A percentile compares a stretch with the other conserved stretches of the same genome.
phyloP scores from a whole-genome alignment of 2,329 filamentous ascomycete genomes.

The Stemphylium lycopersici region DNA sequence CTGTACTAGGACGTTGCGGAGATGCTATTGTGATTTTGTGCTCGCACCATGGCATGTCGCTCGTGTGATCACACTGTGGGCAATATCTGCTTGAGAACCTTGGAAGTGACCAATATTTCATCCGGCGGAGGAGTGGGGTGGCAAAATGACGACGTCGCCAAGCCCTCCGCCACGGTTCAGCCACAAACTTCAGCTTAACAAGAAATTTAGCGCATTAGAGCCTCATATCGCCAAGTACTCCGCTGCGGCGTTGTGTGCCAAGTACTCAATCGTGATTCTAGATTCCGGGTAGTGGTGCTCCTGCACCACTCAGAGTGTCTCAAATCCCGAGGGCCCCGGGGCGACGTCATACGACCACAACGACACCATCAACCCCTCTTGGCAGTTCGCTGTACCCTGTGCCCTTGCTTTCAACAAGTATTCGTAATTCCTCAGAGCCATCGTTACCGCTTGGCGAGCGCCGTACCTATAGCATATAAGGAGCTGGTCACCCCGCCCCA shows the following conservation, averaged over 20 bases:
- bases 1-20: neutral
- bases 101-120: neutral
- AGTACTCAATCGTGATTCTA: conserved; percentile 12
- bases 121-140: neutral
- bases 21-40: neutral
- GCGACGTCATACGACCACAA: conserved; percentile 24
- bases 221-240: conserved; percentile 11
- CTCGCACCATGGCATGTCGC: neutral
- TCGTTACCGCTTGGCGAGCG: conserved; percentile 13
- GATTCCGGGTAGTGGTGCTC: conserved; percentile 5
- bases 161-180: conserved; percentile 20
- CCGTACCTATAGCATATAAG: conserved; percentile 10
- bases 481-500: neutral
- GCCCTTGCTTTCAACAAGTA: conserved; percentile 17
- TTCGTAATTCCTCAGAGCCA: conserved; percentile 4
- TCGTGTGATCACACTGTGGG: neutral
- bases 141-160: conserved; percentile 15
- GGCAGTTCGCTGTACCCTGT: conserved; percentile 16
- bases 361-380: conserved; percentile 12
- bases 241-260: conserved; percentile 15
- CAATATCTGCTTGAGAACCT: neutral
- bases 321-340: conserved; percentile 1
- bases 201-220: neutral
- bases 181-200: conserved; percentile 4
- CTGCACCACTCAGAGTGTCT: conserved; percentile 1